Evolutionary conservation across 202 grass and related monocot genomes (phyloP), one percentile per base, ranked within the genome.

Genomic region (Bolboschoenoplectus hybrid): DNA sequence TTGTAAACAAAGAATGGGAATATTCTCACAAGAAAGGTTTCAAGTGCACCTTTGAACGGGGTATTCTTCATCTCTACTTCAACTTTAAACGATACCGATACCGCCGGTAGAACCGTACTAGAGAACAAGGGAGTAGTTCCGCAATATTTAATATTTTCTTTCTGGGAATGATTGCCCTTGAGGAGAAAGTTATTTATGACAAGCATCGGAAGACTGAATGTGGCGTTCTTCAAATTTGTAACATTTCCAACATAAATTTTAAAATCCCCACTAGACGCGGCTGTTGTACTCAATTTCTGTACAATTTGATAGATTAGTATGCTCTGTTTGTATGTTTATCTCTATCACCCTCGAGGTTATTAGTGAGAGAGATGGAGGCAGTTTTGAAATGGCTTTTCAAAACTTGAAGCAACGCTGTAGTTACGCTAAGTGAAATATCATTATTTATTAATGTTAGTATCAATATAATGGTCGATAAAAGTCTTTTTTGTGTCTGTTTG

Each of bases 21-120:
- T 98, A 98, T 87, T 98, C 97, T 50, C 97, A 98, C 81, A 98
- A 98, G 92, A 98, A 98, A 61, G 97, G 97, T 43, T 98, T 96
- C 87, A 98, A 98, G 81, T 96, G 90, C 70, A 99, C 97, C 7
- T 99, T 96, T 53, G 97, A 99, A n/a, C 93, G 93, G 43, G 97
- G 97, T 13, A 99, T 99, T 92, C 91, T 99, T 57, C 97, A 96
- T 84, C 85, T 99, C 35, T 99, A 99, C 87, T 92, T 99, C 82
- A 96, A 99, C 86, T 99, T 99, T 88, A 99, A 99, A 87, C 90
- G 93, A 13, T 85, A 98, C 47, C 90, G 97, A 36, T 99, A 99
- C 86, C 87, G 93, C 55, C 90, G 97, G 2, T 98, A 90, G 90
- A 50, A 17, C 19, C 3, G 16, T 52, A 39, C 10, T 17, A 17